phyloP scores from a whole-genome alignment of 371 early-diverging fungal species.

The Apophysomyces ossiformis region DNA sequence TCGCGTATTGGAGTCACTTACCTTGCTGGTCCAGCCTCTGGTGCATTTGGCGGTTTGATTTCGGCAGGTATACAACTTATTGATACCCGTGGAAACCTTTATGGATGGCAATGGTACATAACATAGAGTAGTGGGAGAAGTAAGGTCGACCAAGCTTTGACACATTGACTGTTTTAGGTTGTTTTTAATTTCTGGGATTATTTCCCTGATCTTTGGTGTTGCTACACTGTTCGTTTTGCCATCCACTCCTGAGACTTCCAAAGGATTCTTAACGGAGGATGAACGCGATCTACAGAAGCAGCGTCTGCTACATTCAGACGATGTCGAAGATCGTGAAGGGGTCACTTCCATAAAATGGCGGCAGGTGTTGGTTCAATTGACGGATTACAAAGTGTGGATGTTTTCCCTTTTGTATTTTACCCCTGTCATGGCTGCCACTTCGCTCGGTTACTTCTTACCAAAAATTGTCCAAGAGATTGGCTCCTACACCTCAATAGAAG shows the following conservation, averaged over 20 bases:
- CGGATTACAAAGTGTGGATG: conserved; percentile 49
- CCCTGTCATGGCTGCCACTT: conserved; percentile 59
- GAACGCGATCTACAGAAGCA: conserved; percentile 30
- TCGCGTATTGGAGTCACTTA: conserved; percentile 51
- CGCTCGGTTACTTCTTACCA: conserved; percentile 52
- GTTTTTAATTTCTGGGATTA: conserved; percentile 43
- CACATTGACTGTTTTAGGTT: conserved; percentile 18
- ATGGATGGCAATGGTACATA: conserved; percentile 54
- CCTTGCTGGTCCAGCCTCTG: conserved; percentile 51
- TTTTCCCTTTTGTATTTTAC: conserved; percentile 51
- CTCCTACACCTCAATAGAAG: conserved; percentile 46
- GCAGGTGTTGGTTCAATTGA: conserved; percentile 32
- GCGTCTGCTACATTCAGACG: conserved; percentile 19
- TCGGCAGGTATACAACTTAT: conserved; percentile 52
- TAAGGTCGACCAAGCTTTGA: background rate
- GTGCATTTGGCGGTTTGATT: conserved; percentile 54
- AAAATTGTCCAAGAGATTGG: conserved; percentile 53
- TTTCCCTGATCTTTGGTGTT: conserved; percentile 46
- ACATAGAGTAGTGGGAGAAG: background rate
- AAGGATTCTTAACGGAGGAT: conserved; percentile 43
- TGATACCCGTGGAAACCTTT: conserved; percentile 44
- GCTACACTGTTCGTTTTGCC: conserved; percentile 46
- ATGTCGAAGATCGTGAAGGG: conserved; percentile 1
- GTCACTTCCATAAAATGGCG: conserved; percentile 17
- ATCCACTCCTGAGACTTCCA: conserved; percentile 47